Percentiles rank a stretch among this genome's conserved stretches.
Conservation (phyloP, 2,329 filamentous ascomycete genomes). For the Aspergillus sergii region DNA sequence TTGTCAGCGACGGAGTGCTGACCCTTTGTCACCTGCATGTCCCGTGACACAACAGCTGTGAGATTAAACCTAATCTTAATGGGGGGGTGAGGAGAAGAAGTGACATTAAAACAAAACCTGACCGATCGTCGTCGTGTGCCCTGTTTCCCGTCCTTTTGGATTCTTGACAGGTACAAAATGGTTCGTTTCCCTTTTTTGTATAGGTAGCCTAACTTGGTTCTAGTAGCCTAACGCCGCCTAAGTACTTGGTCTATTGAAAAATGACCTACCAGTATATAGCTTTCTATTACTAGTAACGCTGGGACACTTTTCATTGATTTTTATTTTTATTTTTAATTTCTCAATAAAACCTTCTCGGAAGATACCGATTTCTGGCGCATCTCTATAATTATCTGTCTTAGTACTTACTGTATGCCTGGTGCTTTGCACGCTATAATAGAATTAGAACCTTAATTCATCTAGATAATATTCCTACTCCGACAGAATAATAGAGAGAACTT, state of each 20-base stretch:
- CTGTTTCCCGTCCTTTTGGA: background rate
- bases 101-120: background rate
- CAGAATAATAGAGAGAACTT: background rate
- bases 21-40: background rate
- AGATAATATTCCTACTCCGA: background rate
- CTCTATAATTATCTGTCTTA: too few relatives aligned
- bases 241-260: background rate
- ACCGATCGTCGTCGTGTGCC: background rate
- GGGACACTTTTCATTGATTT: too few relatives aligned
- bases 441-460: background rate
- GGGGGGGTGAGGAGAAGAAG: background rate
- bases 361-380: too few relatives aligned
- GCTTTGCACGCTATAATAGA: background rate
- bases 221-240: background rate
- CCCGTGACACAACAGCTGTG: background rate
- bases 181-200: background rate
- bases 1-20: background rate
- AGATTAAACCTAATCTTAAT: slow-evolving; percentile 2
- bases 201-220: background rate
- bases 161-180: background rate
- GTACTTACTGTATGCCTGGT: too few relatives aligned
- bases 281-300: background rate
- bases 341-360: too few relatives aligned
- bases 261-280: background rate
- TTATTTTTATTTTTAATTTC: too few relatives aligned